These are phyloP conservation scores for Ogataea populi-albae DNA, from an alignment of 805 yeast genomes.

Conservation along the genomic window DNA sequence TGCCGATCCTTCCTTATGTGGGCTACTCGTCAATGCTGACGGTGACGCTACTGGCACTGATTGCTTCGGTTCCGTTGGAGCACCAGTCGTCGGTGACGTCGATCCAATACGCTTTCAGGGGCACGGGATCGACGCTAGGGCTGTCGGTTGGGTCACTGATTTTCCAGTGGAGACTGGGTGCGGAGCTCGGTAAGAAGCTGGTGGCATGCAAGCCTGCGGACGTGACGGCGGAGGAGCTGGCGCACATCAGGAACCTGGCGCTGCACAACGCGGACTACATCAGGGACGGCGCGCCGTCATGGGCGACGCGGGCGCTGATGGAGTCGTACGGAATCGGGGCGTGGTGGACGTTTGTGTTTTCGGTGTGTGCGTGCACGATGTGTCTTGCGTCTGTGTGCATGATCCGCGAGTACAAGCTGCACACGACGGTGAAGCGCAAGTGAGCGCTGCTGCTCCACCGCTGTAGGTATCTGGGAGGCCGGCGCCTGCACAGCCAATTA, in stretches of 20 bases:
- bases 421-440: constrained; percentile 46
- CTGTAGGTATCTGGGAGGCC: no score
- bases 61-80: constrained; percentile 67
- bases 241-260: constrained; percentile 48
- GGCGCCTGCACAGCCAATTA: no score
- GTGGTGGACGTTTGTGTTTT: constrained; percentile 51
- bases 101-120: constrained; percentile 62
- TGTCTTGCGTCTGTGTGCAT: constrained; percentile 6
- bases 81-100: constrained; percentile 68
- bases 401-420: constrained; percentile 42
- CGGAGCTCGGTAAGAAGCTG: constrained; percentile 30
- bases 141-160: constrained; percentile 63
- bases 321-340: constrained; percentile 52
- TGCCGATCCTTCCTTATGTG: constrained; percentile 49
- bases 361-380: constrained; percentile 33
- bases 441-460: no score
- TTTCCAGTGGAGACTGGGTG: constrained; percentile 46
- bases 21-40: constrained; percentile 62
- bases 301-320: constrained; percentile 45
- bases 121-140: constrained; percentile 65
- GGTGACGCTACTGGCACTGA: constrained; percentile 61
- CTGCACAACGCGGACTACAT: constrained; percentile 56
- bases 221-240: constrained; percentile 38
- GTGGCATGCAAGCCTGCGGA: constrained; percentile 32
- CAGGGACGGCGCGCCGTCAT: constrained; percentile 47